These are phyloP conservation scores for Candida namnaoensis DNA, from an alignment of 805 yeast species.

Conservation along the genomic window DNA sequence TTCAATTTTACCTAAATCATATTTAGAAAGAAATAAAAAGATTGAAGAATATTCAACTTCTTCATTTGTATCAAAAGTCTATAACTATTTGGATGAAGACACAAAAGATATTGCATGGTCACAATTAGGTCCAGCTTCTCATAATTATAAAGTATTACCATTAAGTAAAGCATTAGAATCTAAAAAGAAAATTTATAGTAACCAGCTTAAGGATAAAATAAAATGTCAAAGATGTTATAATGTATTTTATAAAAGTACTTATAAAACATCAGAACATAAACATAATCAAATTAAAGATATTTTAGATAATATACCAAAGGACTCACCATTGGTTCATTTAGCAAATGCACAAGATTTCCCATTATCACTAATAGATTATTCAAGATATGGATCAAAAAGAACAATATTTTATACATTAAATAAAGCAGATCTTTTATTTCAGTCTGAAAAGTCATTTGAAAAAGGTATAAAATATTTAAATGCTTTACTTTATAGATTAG, in stretches of 20 bases:
- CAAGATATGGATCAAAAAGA: slow-evolving; percentile 8
- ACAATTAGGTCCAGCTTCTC: slow-evolving; percentile 1
- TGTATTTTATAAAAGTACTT: slow-evolving; percentile 34
- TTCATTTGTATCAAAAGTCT: slow-evolving; percentile 1
- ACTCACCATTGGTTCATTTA: slow-evolving; percentile 46
- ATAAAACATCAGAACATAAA: slow-evolving; percentile 24
- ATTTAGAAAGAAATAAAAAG: not conserved
- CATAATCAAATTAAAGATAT: slow-evolving; percentile 22
- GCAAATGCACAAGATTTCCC: slow-evolving; percentile 72
- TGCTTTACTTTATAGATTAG: slow-evolving; percentile 23
- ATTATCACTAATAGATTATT: slow-evolving; percentile 20
- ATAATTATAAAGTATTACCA: not conserved
- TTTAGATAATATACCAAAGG: slow-evolving; percentile 26
- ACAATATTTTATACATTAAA: slow-evolving; percentile 24
- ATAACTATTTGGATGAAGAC: slow-evolving; percentile 3
- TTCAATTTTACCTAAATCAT: slow-evolving; percentile 22
- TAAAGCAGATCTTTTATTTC: slow-evolving; percentile 35
- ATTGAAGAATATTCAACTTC: not conserved
- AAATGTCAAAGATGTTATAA: slow-evolving; percentile 51
- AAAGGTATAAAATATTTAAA: slow-evolving; percentile 21
- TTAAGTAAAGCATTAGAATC: slow-evolving; percentile 1
- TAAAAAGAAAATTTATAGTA: slow-evolving; percentile 2
- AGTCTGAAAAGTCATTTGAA: slow-evolving; percentile 18
- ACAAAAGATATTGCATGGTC: slow-evolving; percentile 1
- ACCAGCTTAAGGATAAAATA: slow-evolving; percentile 11